Percentiles rank a stretch among this genome's conserved stretches.
Conservation (phyloP, 148 eudicot genomes). For the Camellia sinensis region DNA sequence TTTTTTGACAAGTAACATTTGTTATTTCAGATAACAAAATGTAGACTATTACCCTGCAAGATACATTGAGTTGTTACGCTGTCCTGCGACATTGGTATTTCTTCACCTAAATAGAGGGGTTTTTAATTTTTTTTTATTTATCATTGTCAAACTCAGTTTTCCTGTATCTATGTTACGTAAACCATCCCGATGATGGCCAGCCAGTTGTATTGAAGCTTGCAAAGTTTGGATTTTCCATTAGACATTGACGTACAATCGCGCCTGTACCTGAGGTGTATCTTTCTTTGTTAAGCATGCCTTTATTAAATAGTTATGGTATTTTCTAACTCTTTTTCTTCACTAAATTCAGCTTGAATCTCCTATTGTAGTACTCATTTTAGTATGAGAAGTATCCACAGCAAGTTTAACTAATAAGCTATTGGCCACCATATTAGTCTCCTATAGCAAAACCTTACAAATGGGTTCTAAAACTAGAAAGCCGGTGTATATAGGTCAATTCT, state of each 20-base stretch:
- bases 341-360: neutral
- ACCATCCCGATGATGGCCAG: constrained; percentile 65
- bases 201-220: constrained; percentile 66
- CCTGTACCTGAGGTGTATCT: constrained; percentile 78
- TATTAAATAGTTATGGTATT: neutral
- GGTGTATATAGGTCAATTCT: neutral
- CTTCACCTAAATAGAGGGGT: constrained; percentile 8
- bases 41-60: constrained; percentile 58
- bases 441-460: neutral
- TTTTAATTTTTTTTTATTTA: constrained; percentile 11
- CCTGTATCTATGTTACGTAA: constrained; percentile 48
- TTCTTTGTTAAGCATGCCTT: neutral
- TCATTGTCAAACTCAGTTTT: constrained; percentile 4
- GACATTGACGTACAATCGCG: constrained; percentile 58
- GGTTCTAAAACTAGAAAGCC: neutral
- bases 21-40: constrained; percentile 51
- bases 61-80: constrained; percentile 64
- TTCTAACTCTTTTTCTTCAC: neutral
- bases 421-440: neutral
- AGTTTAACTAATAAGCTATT: neutral
- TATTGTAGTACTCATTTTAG: neutral
- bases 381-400: too few species aligned
- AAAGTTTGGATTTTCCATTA: constrained; percentile 59
- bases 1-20: too few species aligned
- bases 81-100: constrained; percentile 74